Percentiles rank a stretch among this genome's conserved stretches.
These are phyloP conservation scores for Lasiosphaeris hirsuta DNA, from an alignment of 495 filamentous ascomycete species.

Conservation along the genomic window DNA sequence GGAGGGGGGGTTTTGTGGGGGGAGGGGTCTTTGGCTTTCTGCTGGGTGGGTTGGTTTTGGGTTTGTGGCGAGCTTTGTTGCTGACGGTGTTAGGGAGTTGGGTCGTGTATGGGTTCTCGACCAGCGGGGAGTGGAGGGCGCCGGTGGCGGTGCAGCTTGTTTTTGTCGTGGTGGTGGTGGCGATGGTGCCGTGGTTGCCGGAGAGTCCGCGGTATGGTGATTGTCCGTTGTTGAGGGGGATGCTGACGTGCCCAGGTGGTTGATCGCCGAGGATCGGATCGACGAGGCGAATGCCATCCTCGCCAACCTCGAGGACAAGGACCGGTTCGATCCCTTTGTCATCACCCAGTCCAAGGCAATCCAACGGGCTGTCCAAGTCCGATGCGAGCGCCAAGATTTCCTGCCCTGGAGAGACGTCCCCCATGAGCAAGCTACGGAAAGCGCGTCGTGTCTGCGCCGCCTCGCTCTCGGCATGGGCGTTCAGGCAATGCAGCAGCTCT, in stretches of 20 bases:
- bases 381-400: too few species aligned
- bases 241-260: constrained; percentile 22
- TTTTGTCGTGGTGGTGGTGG: constrained; percentile 38
- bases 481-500: constrained; percentile 29
- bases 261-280: constrained; percentile 28
- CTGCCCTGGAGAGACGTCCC: constrained; percentile 13
- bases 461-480: constrained; percentile 25
- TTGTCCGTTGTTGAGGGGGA: background rate
- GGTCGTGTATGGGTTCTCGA: background rate
- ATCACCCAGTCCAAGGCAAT: constrained; percentile 18
- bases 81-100: background rate
- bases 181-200: constrained; percentile 31
- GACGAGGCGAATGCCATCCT: constrained; percentile 30
- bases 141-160: constrained; percentile 46
- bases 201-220: constrained; percentile 26
- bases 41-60: background rate
- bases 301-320: constrained; percentile 22
- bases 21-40: background rate
- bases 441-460: constrained; percentile 23
- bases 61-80: background rate
- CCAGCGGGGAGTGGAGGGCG: constrained; percentile 5
- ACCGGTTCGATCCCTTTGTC: constrained; percentile 17
- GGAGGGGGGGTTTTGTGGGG: constrained; percentile 52
- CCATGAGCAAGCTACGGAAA: constrained; percentile 14
- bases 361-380: too few species aligned